Conservation (phyloP, 2,329 filamentous ascomycete species). For the Ceratocystiopsis minuta region DNA sequence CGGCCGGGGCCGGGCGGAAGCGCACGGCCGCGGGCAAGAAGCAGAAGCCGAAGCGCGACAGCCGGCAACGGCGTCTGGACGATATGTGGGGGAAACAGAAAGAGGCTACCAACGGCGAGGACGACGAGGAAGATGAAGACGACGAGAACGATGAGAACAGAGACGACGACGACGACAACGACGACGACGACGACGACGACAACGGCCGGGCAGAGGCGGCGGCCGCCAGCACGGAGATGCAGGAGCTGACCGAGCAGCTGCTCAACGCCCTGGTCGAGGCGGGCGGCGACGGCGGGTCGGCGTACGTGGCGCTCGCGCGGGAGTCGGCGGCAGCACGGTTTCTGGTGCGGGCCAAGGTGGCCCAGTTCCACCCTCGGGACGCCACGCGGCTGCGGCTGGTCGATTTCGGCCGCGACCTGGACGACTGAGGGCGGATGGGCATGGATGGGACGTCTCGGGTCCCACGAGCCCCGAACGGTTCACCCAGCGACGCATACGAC, state of each 20-base stretch:
- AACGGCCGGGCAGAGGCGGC: conserved; percentile 27
- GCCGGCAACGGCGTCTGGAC: conserved; percentile 40
- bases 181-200: conserved; percentile 8
- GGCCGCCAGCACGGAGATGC: conserved; percentile 38
- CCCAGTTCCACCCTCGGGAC: conserved; percentile 47
- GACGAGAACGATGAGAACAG: background rate
- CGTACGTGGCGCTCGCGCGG: conserved; percentile 38
- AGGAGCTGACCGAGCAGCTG: conserved; percentile 39
- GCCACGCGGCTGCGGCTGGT: conserved; percentile 39
- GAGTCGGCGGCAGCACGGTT: conserved; percentile 47
- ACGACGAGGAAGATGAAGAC: background rate
- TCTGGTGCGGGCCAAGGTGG: conserved; percentile 45
- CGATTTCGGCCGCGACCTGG: conserved; percentile 46
- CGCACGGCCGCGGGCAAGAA: conserved; percentile 22
- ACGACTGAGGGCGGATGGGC: too few relatives aligned
- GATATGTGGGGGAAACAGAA: conserved; percentile 37
- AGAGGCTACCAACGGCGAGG: background rate
- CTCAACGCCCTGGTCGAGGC: conserved; percentile 39
- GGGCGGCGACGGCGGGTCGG: conserved; percentile 33
- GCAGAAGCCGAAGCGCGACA: too few relatives aligned
- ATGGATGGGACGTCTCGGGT: background rate
- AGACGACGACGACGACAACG: background rate
- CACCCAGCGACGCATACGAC: too few relatives aligned
- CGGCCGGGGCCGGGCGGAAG: conserved; percentile 24
- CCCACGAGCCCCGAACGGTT: too few relatives aligned